A percentile compares a stretch with the other conserved stretches of the same genome.
phyloP scores from a whole-genome alignment of 2,329 filamentous ascomycete genomes.

The Chaetomiaceae sp. region DNA sequence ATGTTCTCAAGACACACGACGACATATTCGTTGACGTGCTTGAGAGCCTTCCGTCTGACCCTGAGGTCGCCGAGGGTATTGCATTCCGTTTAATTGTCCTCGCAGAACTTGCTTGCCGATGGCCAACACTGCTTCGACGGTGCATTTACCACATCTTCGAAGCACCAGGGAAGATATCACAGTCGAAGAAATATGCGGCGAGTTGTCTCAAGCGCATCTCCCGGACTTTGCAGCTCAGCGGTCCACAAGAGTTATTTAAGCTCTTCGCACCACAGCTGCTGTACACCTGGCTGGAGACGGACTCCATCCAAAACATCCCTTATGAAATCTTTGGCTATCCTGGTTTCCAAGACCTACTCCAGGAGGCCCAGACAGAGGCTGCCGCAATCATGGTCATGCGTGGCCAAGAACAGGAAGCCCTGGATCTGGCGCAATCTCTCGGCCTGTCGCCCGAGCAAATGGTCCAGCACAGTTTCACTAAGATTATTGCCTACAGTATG shows the following conservation, averaged over 20 bases:
- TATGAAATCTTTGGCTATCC: slow-evolving; percentile 78
- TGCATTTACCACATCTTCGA: slow-evolving; percentile 95
- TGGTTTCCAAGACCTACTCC: slow-evolving; percentile 61
- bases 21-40: slow-evolving; percentile 78
- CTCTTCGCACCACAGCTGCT: slow-evolving; percentile 85
- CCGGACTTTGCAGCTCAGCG: slow-evolving; percentile 54
- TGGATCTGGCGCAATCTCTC: slow-evolving; percentile 54
- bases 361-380: slow-evolving; percentile 67
- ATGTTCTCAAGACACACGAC: slow-evolving; percentile 76
- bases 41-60: slow-evolving; percentile 67
- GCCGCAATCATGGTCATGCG: slow-evolving; percentile 79
- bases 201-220: slow-evolving; percentile 65
- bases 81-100: slow-evolving; percentile 74
- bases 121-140: slow-evolving; percentile 78
- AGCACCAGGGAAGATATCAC: slow-evolving; percentile 65
- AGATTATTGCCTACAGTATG: slow-evolving; percentile 75
- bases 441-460: slow-evolving; percentile 49
- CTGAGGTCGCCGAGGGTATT: slow-evolving; percentile 71
- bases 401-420: slow-evolving; percentile 57
- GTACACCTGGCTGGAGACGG: slow-evolving; percentile 77
- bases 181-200: slow-evolving; percentile 63
- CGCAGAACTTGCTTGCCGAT: slow-evolving; percentile 68
- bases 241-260: slow-evolving; percentile 65
- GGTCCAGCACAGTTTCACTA: slow-evolving; percentile 65
- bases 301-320: slow-evolving; percentile 65